phyloP scores from a whole-genome alignment of 116 monocot genomes.

The Zostera marina region DNA sequence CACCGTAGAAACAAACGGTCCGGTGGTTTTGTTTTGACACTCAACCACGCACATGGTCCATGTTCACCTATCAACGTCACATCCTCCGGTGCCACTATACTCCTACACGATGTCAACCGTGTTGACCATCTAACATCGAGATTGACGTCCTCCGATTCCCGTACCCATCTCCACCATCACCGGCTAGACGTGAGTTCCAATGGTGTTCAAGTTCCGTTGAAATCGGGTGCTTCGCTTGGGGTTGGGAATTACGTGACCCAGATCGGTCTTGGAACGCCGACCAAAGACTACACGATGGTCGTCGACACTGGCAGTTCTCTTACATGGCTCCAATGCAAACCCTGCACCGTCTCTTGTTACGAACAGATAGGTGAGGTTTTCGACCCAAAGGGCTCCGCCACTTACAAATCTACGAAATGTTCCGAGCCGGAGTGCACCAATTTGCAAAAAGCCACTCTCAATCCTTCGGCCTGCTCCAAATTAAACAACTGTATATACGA shows the following conservation, averaged over 20 bases:
- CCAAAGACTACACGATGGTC: constrained; percentile 28
- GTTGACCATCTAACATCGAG: constrained; percentile 25
- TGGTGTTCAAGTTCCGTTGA: constrained; percentile 24
- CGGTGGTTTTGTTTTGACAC: constrained; percentile 1
- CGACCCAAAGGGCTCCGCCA: constrained; percentile 38
- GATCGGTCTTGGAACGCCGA: constrained; percentile 48
- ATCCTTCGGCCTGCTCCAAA: constrained; percentile 37
- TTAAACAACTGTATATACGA: constrained; percentile 45
- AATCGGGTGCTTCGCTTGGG: constrained; percentile 36
- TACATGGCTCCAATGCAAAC: constrained; percentile 76
- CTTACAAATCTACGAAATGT: constrained; percentile 40
- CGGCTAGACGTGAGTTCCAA: constrained; percentile 5
- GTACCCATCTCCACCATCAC: background rate
- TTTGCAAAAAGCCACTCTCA: constrained; percentile 45
- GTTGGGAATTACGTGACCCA: constrained; percentile 64
- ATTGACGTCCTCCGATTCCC: constrained; percentile 1
- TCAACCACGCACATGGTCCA: constrained; percentile 40
- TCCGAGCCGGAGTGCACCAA: constrained; percentile 22
- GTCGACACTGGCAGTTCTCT: constrained; percentile 86
- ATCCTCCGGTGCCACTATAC: constrained; percentile 13
- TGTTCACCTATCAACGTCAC: constrained; percentile 34
- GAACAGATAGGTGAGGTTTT: constrained; percentile 43
- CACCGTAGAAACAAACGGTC: background rate
- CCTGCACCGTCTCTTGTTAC: constrained; percentile 67
- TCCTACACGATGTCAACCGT: constrained; percentile 44